Evolutionary conservation across 441 rosid genomes (phyloP).

Genomic region (Gossypium schwendimanii): DNA sequence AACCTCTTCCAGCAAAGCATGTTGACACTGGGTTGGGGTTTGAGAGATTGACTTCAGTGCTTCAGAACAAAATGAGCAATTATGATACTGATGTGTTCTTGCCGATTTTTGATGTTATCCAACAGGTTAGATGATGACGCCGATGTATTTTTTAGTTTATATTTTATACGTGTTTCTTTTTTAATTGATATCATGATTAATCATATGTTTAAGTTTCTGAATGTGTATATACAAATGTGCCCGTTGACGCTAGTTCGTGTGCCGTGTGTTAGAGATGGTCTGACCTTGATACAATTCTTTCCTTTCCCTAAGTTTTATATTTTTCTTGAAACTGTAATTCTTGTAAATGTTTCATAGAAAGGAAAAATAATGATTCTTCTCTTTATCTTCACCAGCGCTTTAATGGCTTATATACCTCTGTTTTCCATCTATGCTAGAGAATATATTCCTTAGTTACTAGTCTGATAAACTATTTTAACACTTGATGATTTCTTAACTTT

Average conservation of each 20-base stretch:
- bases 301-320: not conserved
- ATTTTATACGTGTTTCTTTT: not conserved
- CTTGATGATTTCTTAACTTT: not conserved
- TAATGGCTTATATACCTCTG: not conserved
- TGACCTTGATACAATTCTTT: not conserved
- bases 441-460: not conserved
- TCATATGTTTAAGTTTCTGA: not conserved
- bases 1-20: conserved; percentile 87
- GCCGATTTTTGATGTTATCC: conserved; percentile 89
- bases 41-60: conserved; percentile 84
- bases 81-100: conserved; percentile 93
- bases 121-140: conserved; percentile 41
- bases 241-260: not conserved
- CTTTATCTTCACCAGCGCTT: not conserved
- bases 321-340: conserved; percentile 1
- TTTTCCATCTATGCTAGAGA: not conserved
- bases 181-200: not conserved
- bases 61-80: conserved; percentile 97
- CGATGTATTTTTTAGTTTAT: not conserved
- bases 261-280: not conserved
- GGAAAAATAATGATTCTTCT: not conserved
- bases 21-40: conserved; percentile 99
- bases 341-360: not conserved
- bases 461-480: not conserved
- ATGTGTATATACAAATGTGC: not conserved